Evolutionary conservation across 75 land plant genomes (phyloP), one percentile per base, ranked within the genome.

Genomic region (Ceratopteris richardii): DNA sequence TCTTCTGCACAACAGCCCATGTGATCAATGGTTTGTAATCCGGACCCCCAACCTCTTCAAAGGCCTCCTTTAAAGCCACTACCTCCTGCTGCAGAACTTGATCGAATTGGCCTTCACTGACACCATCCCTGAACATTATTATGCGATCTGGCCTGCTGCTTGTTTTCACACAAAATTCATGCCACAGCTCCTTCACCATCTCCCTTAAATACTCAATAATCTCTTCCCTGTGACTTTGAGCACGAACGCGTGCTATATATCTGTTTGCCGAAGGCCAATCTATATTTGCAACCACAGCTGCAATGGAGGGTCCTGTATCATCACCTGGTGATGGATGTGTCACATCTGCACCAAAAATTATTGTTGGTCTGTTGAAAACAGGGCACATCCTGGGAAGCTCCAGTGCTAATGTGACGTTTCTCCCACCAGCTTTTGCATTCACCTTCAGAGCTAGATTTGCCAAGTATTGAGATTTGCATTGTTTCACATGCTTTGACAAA

Each of bases 51-150:
- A 52, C 54, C 28, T 52, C 29, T 1, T 56, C 74, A 57, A 80
- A 73, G 11, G 95, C 95, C 10, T 33, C 57, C 64, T 66, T 71
- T n/a, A 94, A 65, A 0, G 91, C 80, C 37, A 71, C 57, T 30
- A 94, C 43, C 56, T 94, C 98, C 60, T 74, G 65, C 19, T 85
- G 40, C 26, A 94, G 65, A 24, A 94, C 96, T 37, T 83, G 72
- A 23, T 77, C 52, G 66, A 94, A 86, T 64, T 90, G 96, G 23
- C 85, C 82, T 66, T 94, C 91, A 25, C 96, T 86, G 10, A 94
- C 98, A 1, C 98, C 98, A 67, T 94, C 98, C 24, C 98, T 56
- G 64, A 86, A 94, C 72, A 94, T 86, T 13, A 94, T 64, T n/a
- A 94, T 82, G 26, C 80, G 60, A 29, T 63, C 41, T 11, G 88